These are phyloP conservation scores for Linnemannia exigua DNA, from an alignment of 192 early-diverging fungal genomes.

Conservation along the genomic window DNA sequence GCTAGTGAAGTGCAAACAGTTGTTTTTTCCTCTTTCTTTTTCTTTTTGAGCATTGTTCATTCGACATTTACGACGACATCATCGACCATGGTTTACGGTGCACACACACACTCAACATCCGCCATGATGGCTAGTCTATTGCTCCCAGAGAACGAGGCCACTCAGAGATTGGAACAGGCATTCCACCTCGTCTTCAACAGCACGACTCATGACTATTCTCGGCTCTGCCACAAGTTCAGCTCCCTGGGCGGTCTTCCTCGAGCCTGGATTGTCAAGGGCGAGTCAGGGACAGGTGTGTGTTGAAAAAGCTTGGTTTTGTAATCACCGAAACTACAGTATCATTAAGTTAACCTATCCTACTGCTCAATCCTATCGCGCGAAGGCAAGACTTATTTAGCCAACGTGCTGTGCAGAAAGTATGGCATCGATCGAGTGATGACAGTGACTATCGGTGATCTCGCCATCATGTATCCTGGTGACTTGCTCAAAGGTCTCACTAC, in stretches of 20 bases:
- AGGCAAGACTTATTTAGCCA: constrained; percentile 37
- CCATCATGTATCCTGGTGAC: constrained; percentile 56
- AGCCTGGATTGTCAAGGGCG: constrained; percentile 51
- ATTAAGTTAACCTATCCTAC: background rate
- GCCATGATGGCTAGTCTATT: constrained; percentile 21
- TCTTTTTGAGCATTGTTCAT: no score
- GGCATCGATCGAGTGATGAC: constrained; percentile 26
- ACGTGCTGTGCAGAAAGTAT: constrained; percentile 28
- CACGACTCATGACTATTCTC: constrained; percentile 11
- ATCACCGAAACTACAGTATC: no score
- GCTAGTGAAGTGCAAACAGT: no score
- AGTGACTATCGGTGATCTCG: constrained; percentile 58
- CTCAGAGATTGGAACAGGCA: constrained; percentile 39
- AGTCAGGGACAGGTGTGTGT: constrained; percentile 40
- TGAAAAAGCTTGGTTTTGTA: no score
- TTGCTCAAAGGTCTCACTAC: constrained; percentile 51
- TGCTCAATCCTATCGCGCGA: background rate
- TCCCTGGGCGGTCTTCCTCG: constrained; percentile 35
- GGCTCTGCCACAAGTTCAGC: constrained; percentile 23
- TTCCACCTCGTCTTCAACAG: constrained; percentile 46
- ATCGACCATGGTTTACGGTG: background rate
- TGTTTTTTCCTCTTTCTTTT: no score
- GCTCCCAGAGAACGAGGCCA: constrained; percentile 36
- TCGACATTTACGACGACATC: background rate
- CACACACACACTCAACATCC: background rate